Percentiles rank a stretch among this genome's conserved stretches.
These are phyloP conservation scores for Stemphylium vesicarium DNA, from an alignment of 2,329 filamentous ascomycete species.

Conservation along the genomic window DNA sequence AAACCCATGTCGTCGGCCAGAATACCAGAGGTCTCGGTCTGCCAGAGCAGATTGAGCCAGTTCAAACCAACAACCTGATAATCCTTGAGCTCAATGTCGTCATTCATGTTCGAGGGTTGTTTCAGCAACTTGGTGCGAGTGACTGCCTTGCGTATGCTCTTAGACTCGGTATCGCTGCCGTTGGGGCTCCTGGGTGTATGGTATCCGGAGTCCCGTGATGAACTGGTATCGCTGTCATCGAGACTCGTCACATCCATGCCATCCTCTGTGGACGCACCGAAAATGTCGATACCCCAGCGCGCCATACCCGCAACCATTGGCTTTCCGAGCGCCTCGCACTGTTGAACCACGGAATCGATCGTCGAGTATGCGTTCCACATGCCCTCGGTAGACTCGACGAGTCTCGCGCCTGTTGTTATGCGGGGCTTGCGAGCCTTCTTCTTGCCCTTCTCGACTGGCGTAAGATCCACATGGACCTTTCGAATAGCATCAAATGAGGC, in stretches of 20 bases:
- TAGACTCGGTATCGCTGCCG: conserved; percentile 55
- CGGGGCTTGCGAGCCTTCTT: conserved; percentile 49
- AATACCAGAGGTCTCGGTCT: conserved; percentile 82
- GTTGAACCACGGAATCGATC: conserved; percentile 79
- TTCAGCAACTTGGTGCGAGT: conserved; percentile 56
- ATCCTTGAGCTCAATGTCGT: conserved; percentile 80
- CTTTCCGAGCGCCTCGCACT: conserved; percentile 76
- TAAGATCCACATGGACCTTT: conserved; percentile 59
- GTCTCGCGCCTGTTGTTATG: conserved; percentile 67
- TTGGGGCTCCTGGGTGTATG: conserved; percentile 62
- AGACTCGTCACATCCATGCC: conserved; percentile 67
- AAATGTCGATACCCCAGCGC: conserved; percentile 71
- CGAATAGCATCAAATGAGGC: conserved; percentile 68
- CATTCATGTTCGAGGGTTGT: conserved; percentile 80
- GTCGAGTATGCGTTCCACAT: conserved; percentile 83
- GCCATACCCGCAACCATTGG: conserved; percentile 70
- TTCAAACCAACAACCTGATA: conserved; percentile 95
- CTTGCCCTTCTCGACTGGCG: conserved; percentile 38
- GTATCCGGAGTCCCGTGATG: conserved; percentile 68
- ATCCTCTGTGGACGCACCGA: conserved; percentile 64
- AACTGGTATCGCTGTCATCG: conserved; percentile 50
- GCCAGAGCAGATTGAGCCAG: conserved; percentile 87
- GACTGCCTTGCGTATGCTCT: conserved; percentile 48
- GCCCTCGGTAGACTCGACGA: conserved; percentile 70
- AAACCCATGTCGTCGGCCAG: conserved; percentile 95